Percentiles rank a stretch among this genome's conserved stretches.
Conservation (phyloP, 768 basidiomycete species). For the Kwoniella mangroviensis region DNA sequence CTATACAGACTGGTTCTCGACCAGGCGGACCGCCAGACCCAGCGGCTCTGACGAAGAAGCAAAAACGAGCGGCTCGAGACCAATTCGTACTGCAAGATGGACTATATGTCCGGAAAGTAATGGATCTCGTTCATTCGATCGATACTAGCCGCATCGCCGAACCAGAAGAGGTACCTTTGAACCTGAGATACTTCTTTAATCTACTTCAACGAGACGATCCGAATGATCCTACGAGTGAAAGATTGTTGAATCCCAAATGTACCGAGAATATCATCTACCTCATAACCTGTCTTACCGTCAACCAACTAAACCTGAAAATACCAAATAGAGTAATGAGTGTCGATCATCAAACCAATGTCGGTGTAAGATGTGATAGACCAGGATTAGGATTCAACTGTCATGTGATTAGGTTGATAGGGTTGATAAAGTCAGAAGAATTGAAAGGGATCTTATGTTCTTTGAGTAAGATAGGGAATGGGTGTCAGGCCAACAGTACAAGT, state of each 20-base stretch:
- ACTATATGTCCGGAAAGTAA: not conserved
- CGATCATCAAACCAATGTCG: not conserved
- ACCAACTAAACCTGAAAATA: not conserved
- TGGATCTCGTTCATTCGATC: not conserved
- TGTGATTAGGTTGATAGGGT: not conserved
- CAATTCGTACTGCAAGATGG: not conserved
- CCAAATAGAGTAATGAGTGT: not conserved
- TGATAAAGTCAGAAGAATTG: not conserved
- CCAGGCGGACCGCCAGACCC: not conserved
- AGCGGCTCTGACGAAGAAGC: not conserved
- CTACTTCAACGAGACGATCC: not conserved
- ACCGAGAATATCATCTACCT: not conserved
- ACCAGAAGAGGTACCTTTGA: not conserved
- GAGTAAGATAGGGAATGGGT: not conserved
- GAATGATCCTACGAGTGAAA: not conserved
- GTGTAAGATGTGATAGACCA: not conserved
- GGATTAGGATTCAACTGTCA: not conserved
- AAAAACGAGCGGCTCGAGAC: not conserved
- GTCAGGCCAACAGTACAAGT: not conserved
- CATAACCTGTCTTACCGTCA: not conserved
- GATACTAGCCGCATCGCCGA: not conserved
- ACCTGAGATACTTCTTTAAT: not conserved
- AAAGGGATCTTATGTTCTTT: not conserved
- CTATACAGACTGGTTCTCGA: too few relatives aligned
- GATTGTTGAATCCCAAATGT: not conserved